Base-by-base conservation (phyloP, 208 protist genomes). In the Tritrichomonas musculus region DNA sequence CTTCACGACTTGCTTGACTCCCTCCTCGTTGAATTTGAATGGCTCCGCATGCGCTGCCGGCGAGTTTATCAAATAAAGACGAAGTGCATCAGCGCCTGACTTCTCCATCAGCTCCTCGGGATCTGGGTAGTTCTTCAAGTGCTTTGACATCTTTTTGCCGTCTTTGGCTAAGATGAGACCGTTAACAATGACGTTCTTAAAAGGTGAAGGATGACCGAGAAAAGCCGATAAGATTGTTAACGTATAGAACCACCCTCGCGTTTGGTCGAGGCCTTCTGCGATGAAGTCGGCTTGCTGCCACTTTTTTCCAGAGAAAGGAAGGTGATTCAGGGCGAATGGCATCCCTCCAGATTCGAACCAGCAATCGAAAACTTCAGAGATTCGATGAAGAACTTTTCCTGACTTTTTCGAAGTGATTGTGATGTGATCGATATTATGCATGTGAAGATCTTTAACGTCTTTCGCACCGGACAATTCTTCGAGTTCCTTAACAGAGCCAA, bases 331-430 rank as follows among this genome's bases (percentile, higher is more conserved):
- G n/a, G 98, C 98, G 95, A 99, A 99, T 92, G 99, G 99, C 99
- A 99, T 99, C 9, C 97, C 98, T 50, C 98, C 98, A 57, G 94
- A 96, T 96, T 99, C 99, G 95, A 99, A 99, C 99, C 99, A 99
- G 97, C 99, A 99, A 96, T 99, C 99, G 95, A 99, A 99, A 22
- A 99, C 99, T 94, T 99, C 92, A 60, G 60, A 53, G 20, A 94
- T 64, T 17, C 94, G 73, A 64, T 88, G 64, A n/a, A 95, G 80
- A 4, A 27, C 44, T 1, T 96, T 96, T 49, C 97, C 97, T 73
- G 97, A 97, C n/a, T 97, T 95, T 94, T 97, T 96, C 49, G 97
- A 98, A 36, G 98, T 98, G 95, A 99, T 99, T 39, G 97, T 98
- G 93, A 99, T 97, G 60, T 99, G 82, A 95, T 99, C 99, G 36